Evolutionary conservation across 768 basidiomycete species (phyloP).

Genomic region (Rhodotorula toruloides): DNA sequence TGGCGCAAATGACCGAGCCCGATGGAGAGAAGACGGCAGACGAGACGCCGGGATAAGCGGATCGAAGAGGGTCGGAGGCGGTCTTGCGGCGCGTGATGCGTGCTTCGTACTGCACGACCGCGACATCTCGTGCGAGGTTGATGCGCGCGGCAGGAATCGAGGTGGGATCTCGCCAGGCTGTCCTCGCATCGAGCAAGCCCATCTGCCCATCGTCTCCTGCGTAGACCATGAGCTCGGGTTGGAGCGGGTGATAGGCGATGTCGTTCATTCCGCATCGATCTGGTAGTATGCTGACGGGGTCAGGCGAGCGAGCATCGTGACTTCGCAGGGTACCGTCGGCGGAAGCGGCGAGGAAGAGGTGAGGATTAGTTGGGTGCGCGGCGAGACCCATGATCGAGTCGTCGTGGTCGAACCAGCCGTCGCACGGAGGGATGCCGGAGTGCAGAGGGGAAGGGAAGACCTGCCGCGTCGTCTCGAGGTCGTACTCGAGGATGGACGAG

Average conservation of each 20-base stretch:
- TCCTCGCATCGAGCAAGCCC: constrained; percentile 23
- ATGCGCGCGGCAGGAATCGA: too few species aligned
- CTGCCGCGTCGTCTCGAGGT: constrained; percentile 20
- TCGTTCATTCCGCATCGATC: constrained; percentile 16
- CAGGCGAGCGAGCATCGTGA: constrained; percentile 14
- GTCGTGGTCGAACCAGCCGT: constrained; percentile 26
- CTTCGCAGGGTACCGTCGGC: constrained; percentile 23
- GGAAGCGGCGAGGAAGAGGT: constrained; percentile 27
- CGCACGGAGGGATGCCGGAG: not conserved
- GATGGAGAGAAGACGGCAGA: constrained; percentile 51
- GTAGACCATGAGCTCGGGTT: constrained; percentile 24
- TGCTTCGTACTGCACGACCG: constrained; percentile 3
- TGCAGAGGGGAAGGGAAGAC: not conserved
- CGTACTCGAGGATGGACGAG: constrained; percentile 18
- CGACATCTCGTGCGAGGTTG: constrained; percentile 1
- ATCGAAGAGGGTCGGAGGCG: not conserved
- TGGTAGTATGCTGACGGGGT: constrained; percentile 2
- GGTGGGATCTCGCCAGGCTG: constrained; percentile 5
- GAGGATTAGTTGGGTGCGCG: constrained; percentile 17
- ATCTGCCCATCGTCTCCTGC: constrained; percentile 7
- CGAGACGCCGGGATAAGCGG: constrained; percentile 8
- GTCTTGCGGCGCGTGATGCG: not conserved
- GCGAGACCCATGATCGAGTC: constrained; percentile 18
- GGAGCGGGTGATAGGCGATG: constrained; percentile 18
- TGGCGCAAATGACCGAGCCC: constrained; percentile 50